phyloP scores from a whole-genome alignment of 495 filamentous ascomycete genomes.

The Aspergillus coremiiformis region DNA sequence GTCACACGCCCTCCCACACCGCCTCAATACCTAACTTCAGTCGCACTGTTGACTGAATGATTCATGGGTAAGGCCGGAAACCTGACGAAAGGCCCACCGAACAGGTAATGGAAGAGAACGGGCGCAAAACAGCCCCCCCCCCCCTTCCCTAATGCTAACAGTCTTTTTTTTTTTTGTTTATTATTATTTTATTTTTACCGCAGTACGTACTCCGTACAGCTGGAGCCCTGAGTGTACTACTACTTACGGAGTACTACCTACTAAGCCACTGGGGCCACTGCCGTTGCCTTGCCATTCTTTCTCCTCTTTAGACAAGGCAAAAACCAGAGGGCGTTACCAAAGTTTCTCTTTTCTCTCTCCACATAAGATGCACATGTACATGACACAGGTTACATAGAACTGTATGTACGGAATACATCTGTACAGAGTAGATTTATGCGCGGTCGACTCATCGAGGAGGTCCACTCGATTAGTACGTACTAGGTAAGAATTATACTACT shows the following conservation, averaged over 20 bases:
- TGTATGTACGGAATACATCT: too few relatives aligned
- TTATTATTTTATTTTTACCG: too few relatives aligned
- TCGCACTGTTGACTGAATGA: background rate
- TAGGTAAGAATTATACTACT: too few relatives aligned
- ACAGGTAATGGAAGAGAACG: background rate
- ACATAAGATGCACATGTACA: background rate
- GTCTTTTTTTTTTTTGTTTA: too few relatives aligned
- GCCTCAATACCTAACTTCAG: background rate
- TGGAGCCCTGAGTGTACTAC: too few relatives aligned
- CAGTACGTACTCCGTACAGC: too few relatives aligned
- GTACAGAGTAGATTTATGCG: too few relatives aligned
- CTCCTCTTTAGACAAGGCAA: too few relatives aligned
- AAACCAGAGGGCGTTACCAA: too few relatives aligned
- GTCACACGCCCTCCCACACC: conserved; percentile 2
- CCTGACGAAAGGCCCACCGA: background rate
- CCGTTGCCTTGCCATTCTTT: background rate
- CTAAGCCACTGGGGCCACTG: background rate
- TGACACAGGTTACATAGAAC: too few relatives aligned
- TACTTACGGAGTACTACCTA: background rate
- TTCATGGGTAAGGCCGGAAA: background rate
- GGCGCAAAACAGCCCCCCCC: background rate
- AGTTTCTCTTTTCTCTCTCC: background rate
- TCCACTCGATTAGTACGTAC: too few relatives aligned
- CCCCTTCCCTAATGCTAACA: too few relatives aligned
- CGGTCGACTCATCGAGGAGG: background rate